These are phyloP conservation scores for Neostapfia colusana DNA, from an alignment of 176 grass and related monocot genomes.

Conservation along the genomic window DNA sequence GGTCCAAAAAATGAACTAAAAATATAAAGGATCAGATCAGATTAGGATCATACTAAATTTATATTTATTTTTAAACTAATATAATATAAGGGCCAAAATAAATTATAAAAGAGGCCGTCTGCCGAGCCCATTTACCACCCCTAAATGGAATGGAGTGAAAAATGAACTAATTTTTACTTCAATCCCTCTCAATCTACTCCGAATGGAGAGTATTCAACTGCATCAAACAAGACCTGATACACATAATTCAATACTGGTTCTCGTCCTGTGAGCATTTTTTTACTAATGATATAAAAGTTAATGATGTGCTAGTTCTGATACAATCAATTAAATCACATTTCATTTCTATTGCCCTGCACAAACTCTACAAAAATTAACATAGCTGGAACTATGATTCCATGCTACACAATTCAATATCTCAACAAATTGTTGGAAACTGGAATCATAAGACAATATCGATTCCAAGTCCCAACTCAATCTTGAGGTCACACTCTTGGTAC, in stretches of 20 bases:
- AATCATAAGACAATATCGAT: constrained; percentile 15
- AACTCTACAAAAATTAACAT: constrained; percentile 34
- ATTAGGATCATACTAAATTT: no score
- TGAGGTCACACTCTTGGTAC: not conserved
- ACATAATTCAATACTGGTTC: not conserved
- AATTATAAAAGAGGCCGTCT: no score
- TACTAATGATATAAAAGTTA: not conserved
- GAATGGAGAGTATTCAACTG: no score
- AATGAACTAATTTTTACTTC: no score
- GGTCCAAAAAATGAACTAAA: no score
- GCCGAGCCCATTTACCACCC: no score
- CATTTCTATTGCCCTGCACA: constrained; percentile 11
- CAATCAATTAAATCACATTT: constrained; percentile 17
- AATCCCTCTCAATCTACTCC: no score
- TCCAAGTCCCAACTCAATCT: constrained; percentile 13
- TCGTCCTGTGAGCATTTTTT: not conserved
- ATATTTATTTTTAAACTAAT: no score
- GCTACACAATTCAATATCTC: constrained; percentile 16
- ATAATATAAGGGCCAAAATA: no score
- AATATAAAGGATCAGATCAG: no score
- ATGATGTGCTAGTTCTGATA: not conserved
- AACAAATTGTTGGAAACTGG: constrained; percentile 3
- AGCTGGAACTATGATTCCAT: constrained; percentile 14
- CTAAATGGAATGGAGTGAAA: no score
- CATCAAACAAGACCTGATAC: no score